A percentile compares a stretch with the other conserved stretches of the same genome.
These are phyloP conservation scores for Tricholoma bakamatsutake DNA, from an alignment of 768 basidiomycete species.

Conservation along the genomic window DNA sequence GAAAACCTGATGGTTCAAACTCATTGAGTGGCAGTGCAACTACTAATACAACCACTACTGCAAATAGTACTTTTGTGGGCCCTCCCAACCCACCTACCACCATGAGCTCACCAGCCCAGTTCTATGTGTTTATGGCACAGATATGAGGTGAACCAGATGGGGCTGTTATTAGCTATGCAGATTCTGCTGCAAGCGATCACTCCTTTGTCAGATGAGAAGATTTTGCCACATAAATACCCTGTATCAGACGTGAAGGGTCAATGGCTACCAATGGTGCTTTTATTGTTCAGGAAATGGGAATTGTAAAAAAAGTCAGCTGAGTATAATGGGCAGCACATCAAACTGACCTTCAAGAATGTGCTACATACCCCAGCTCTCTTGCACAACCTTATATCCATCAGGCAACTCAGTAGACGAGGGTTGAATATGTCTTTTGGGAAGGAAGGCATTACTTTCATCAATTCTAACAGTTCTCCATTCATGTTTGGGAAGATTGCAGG, in stretches of 20 bases:
- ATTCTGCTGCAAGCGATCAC: background rate
- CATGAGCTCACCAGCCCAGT: too few species aligned
- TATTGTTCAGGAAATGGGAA: background rate
- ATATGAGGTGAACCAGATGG: background rate
- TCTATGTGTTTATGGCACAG: background rate
- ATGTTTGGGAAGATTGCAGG: too few species aligned
- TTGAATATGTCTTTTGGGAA: constrained; percentile 4
- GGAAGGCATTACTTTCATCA: too few species aligned
- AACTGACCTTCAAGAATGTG: background rate
- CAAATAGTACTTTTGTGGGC: background rate
- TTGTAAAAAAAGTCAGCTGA: background rate
- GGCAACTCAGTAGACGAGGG: constrained; percentile 4
- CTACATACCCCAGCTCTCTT: constrained; percentile 10
- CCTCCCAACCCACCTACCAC: too few species aligned
- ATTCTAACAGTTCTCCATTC: too few species aligned
- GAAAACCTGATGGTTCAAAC: background rate
- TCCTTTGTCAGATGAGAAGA: background rate
- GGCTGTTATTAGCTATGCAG: background rate
- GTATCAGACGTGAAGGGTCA: constrained; percentile 1
- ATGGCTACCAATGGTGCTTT: background rate
- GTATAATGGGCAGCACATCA: background rate
- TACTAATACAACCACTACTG: background rate
- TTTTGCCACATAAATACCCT: constrained; percentile 1
- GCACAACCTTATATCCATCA: constrained; percentile 16
- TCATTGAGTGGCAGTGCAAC: background rate